Conservation (phyloP, 78 protist species). For the Cavenderia fasciculata region DNA sequence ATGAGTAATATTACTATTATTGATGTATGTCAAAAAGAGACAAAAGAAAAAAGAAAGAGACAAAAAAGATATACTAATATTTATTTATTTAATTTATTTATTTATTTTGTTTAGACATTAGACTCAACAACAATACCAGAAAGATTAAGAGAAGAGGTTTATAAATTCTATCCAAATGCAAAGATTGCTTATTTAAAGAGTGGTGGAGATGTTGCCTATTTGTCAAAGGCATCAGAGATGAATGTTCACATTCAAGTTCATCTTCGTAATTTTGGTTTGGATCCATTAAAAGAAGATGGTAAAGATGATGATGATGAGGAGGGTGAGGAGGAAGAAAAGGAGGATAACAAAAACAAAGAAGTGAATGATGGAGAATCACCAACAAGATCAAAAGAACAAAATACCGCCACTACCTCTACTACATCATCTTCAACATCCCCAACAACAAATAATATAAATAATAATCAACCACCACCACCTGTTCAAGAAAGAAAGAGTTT, state of each 20-base stretch:
- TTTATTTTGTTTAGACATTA: conserved; percentile 18
- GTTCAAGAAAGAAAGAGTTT: neutral
- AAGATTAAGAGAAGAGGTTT: conserved; percentile 75
- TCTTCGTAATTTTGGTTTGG: conserved; percentile 33
- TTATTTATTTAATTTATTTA: neutral
- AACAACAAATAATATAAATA: too few relatives aligned
- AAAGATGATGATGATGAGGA: neutral
- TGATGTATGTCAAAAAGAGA: conserved; percentile 8
- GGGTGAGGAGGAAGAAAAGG: neutral
- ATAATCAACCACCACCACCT: too few relatives aligned
- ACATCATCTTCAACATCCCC: neutral
- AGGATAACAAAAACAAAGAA: neutral
- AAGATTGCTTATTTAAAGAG: conserved; percentile 53
- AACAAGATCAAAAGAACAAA: too few relatives aligned
- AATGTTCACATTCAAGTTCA: conserved; percentile 80
- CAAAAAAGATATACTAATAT: too few relatives aligned
- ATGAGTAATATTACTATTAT: conserved; percentile 48
- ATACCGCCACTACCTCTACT: too few relatives aligned
- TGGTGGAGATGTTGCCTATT: conserved; percentile 86
- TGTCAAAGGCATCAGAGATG: conserved; percentile 81
- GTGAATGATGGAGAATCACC: neutral
- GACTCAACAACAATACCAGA: conserved; percentile 73
- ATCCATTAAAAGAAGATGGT: conserved; percentile 1
- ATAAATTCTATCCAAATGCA: conserved; percentile 81
- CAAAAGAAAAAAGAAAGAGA: neutral